A percentile compares a stretch with the other conserved stretches of the same genome.
Evolutionary conservation across 1,139 yeast species (phyloP).

Genomic region (Tardiomyces depauwii): DNA sequence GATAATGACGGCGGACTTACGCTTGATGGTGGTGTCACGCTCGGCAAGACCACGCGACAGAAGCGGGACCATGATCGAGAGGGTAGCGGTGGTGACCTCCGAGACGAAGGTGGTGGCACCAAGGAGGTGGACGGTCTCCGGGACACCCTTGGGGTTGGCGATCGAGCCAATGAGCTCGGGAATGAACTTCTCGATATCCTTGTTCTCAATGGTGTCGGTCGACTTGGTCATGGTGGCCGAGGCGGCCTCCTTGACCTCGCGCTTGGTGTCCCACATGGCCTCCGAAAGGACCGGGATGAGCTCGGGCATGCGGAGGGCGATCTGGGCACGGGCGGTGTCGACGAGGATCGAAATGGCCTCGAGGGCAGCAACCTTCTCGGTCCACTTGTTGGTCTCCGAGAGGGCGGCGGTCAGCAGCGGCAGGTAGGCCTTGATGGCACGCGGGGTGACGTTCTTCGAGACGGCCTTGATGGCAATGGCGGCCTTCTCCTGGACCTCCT

Average conservation of each 20-base stretch:
- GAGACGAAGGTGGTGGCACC: conserved; percentile 99
- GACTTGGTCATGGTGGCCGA: conserved; percentile 91
- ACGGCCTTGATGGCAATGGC: conserved; percentile 63
- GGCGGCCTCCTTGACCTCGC: conserved; percentile 95
- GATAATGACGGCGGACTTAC: conserved; percentile 98
- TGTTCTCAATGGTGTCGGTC: conserved; percentile 96
- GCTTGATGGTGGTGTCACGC: conserved; percentile 98
- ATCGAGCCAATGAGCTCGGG: conserved; percentile 96
- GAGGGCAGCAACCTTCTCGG: conserved; percentile 90
- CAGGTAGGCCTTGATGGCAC: conserved; percentile 80
- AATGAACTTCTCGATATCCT: conserved; percentile 98
- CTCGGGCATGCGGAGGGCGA: conserved; percentile 99
- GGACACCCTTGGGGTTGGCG: conserved; percentile 92
- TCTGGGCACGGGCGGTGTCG: conserved; percentile 89
- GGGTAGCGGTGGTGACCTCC: conserved; percentile 98
- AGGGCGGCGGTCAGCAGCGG: conserved; percentile 69
- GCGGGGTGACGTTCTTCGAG: conserved; percentile 78
- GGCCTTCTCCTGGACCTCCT: conserved; percentile 61
- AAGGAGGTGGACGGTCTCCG: conserved; percentile 96
- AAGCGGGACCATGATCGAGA: conserved; percentile 98
- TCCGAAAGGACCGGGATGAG: conserved; percentile 96
- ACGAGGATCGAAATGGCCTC: conserved; percentile 78
- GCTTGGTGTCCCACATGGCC: conserved; percentile 99
- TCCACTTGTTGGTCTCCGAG: conserved; percentile 83
- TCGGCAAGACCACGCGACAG: conserved; percentile 99